Base-by-base conservation (phyloP, 495 filamentous ascomycete species). In the Penicillium verhagenii region DNA sequence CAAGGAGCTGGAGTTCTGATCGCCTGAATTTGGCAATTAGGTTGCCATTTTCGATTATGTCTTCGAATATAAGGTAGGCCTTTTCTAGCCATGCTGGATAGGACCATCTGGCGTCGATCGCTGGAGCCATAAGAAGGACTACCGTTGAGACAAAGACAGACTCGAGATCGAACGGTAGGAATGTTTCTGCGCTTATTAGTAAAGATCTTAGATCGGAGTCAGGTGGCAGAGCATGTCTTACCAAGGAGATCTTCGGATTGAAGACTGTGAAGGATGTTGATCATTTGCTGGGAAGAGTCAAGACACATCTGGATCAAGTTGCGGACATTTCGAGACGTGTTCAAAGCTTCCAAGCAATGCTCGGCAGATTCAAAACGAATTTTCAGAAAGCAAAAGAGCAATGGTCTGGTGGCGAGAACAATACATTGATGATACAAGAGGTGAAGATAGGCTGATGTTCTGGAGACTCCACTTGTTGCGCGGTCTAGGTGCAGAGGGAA, bases 361-460 rank as follows among this genome's bases (percentile, higher is more conserved):
- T 48, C 46, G 8, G 46, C 26, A 18, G 46, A 48, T 16, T 48
- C 46, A 10, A 48, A 33, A 6, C 29, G 46, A 28, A 48, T 48
- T 25, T 48, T 48, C 11, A 48, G n/a, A 33, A 48, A 48, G 19
- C 46, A 48, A 18, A 48, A 48, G 29, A 48, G 46, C 21, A 48
- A 21, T 18, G 46, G 46, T 4, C 46, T 16, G n/a, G 46, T 48
- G 18, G 46, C 72, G 7, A 76, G 61, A 26, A 78, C 60, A 14
- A 78, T 73, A 47, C 74, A 76, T 64, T 74, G 73, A 39, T 78
- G 75, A 40, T 78, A 71, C 33, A 73, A 64, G 14, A 78, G 67
- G 56, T 76, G 70, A 18, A 78, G 65, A 57, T 74, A 72, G 8
- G 75, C 75, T 6, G 73, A 72, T 35, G 68, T 63, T 40, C 73